A percentile compares a stretch with the other conserved stretches of the same genome.
These are phyloP conservation scores for Cetraspora pellucida DNA, from an alignment of 192 early-diverging fungal genomes.

Conservation along the genomic window DNA sequence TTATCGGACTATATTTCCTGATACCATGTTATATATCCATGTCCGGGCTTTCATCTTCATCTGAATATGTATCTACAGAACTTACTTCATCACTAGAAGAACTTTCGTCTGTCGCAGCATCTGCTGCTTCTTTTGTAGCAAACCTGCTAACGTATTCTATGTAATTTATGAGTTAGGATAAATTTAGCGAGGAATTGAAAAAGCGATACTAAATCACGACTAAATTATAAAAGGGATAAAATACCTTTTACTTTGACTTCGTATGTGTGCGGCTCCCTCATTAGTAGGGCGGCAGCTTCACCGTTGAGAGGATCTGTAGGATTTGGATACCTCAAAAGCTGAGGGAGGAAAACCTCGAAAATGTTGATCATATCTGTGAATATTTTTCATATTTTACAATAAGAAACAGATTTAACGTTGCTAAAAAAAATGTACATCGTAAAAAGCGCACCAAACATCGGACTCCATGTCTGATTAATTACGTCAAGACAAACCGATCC, in stretches of 20 bases:
- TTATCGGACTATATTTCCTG: no score
- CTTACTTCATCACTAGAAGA: conserved; percentile 75
- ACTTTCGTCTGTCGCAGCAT: conserved; percentile 69
- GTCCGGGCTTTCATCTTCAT: conserved; percentile 79
- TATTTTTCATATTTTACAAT: background rate
- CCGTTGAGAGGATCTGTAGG: conserved; percentile 99
- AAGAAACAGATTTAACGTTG: no score
- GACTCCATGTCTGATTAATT: conserved; percentile 99
- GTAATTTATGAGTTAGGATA: background rate
- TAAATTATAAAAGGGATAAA: background rate
- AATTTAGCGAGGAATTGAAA: conserved; percentile 1
- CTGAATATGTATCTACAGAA: conserved; percentile 77
- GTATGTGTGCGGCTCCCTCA: conserved; percentile 90
- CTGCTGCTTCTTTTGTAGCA: conserved; percentile 85
- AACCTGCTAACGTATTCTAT: conserved; percentile 81
- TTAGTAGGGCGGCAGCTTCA: conserved; percentile 96
- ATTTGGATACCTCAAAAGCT: conserved; percentile 97
- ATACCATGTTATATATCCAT: conserved; percentile 68
- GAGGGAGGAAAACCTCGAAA: conserved; percentile 97
- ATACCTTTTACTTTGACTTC: conserved; percentile 91
- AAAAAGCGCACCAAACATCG: conserved; percentile 86
- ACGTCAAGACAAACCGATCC: conserved; percentile 99
- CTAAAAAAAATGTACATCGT: no score
- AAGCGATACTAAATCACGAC: background rate
- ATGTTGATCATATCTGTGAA: conserved; percentile 96